These are phyloP conservation scores for Claviceps purpurea DNA, from an alignment of 2,329 filamentous ascomycete species.

Conservation along the genomic window DNA sequence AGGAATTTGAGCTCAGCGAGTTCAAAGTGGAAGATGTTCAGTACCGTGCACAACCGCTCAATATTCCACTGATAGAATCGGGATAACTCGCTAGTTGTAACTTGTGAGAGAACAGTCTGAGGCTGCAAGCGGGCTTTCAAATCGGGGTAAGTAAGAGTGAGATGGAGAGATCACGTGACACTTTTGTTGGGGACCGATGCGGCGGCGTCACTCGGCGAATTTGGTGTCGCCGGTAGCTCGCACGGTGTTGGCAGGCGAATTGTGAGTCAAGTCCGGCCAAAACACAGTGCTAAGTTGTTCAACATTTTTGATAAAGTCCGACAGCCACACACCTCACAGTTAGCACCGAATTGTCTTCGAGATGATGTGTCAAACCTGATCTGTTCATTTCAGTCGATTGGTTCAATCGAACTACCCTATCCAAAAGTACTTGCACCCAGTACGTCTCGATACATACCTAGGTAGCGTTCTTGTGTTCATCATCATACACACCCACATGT, in stretches of 20 bases:
- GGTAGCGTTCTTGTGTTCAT: conserved; percentile 1
- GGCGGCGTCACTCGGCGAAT: neutral
- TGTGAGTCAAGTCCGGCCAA: no score
- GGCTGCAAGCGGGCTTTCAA: neutral
- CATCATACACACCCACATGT: neutral
- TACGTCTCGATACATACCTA: neutral
- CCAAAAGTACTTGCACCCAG: neutral
- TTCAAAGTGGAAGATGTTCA: neutral
- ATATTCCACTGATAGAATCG: neutral
- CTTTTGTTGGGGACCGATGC: neutral
- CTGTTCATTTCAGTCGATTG: no score
- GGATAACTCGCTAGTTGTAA: neutral
- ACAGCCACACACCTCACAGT: no score
- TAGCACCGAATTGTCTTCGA: neutral
- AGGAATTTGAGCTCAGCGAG: neutral
- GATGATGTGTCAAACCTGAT: neutral
- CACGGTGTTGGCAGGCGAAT: no score
- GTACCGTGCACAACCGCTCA: neutral
- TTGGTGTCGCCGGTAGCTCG: no score
- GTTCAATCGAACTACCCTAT: neutral
- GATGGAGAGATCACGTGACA: neutral
- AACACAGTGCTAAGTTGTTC: no score
- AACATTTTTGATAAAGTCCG: no score
- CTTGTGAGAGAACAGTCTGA: neutral
- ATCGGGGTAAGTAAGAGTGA: neutral